Conservation (phyloP, 176 grass and related monocot genomes). For the Carex kokanica region DNA sequence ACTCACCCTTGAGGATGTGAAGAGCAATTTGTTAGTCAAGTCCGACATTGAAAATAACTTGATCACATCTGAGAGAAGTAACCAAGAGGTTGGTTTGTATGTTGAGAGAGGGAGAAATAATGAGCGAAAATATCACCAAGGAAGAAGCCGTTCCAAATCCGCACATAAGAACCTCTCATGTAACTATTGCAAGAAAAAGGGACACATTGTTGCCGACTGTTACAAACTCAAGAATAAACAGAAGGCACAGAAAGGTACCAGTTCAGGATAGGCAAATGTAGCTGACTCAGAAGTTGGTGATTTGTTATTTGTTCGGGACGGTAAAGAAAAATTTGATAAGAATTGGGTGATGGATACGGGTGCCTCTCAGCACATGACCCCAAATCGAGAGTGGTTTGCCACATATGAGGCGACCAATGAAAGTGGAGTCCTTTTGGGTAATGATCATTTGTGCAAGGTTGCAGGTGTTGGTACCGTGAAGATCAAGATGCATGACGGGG, state of each 20-base stretch:
- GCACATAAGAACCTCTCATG: not conserved
- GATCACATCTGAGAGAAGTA: too few species aligned
- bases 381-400: slow-evolving; percentile 7
- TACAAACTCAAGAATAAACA: slow-evolving; percentile 21
- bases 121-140: too few species aligned
- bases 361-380: not conserved
- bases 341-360: slow-evolving; percentile 8
- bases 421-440: not conserved
- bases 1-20: too few species aligned
- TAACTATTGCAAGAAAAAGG: too few species aligned
- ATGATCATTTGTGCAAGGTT: not conserved
- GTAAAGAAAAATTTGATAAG: not conserved
- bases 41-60: too few species aligned
- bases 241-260: slow-evolving; percentile 7
- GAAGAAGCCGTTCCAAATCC: not conserved
- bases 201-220: not conserved
- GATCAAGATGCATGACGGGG: slow-evolving; percentile 12
- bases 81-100: not conserved
- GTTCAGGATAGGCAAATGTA: not conserved
- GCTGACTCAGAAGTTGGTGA: not conserved
- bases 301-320: not conserved
- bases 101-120: not conserved
- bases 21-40: too few species aligned
- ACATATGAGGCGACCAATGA: not conserved
- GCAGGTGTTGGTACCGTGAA: not conserved